These are phyloP conservation scores for Cucurbita ficifolia DNA, from an alignment of 306 rosid species.

Conservation along the genomic window DNA sequence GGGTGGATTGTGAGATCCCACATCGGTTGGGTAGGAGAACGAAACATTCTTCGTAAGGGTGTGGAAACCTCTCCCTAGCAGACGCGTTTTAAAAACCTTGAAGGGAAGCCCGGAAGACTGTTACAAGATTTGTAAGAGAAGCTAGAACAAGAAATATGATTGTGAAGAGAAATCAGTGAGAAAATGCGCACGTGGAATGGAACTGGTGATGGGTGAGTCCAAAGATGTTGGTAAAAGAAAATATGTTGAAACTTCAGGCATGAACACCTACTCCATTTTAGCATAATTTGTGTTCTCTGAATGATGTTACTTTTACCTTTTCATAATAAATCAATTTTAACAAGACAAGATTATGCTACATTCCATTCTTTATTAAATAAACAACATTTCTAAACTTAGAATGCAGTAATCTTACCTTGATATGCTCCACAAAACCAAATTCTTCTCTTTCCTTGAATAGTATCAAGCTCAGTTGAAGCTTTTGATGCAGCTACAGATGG, in stretches of 20 bases:
- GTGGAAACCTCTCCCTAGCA: no score
- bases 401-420: constrained; percentile 27
- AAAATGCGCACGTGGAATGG: neutral
- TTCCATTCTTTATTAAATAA: neutral
- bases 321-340: neutral
- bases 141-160: neutral
- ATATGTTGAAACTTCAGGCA: neutral
- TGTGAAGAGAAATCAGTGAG: neutral
- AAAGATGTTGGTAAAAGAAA: neutral
- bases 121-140: neutral
- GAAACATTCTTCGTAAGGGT: no score
- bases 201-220: neutral
- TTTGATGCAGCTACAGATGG: constrained; percentile 78
- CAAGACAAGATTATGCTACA: neutral
- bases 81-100: no score
- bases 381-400: neutral
- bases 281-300: neutral
- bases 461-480: constrained; percentile 48
- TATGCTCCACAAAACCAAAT: constrained; percentile 92
- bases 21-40: no score
- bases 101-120: no score
- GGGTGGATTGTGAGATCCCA: no score
- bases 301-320: neutral
- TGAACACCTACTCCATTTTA: neutral
- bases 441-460: constrained; percentile 77